Evolutionary conservation across 2,329 filamentous ascomycete genomes (phyloP), one percentile per base, ranked within the genome.

Genomic region (Colletotrichum incanum): DNA sequence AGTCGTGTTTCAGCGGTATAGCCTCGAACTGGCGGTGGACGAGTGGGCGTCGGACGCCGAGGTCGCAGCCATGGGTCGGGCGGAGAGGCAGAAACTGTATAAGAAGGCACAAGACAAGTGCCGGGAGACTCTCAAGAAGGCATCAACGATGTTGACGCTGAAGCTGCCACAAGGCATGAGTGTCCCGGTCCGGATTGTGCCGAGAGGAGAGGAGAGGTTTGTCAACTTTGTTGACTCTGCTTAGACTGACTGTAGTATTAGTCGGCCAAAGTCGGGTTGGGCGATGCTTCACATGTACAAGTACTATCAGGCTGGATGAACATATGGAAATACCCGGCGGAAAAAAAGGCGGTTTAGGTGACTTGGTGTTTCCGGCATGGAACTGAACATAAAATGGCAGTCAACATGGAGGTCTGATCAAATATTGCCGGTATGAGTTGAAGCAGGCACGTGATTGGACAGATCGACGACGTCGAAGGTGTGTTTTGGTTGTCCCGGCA

Each of bases 181-280:
- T 66, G 89, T 96, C 43, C 91, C 92, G 0, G 83, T 96, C 50
- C 83, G 93, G 74, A 81, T 96, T 74, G 91, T 94, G 12, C 90
- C 84, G 82, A 89, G 92, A 75, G 93, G 93, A 0, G 82, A 88
- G 74, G 94, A 95, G 85, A 87, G 88, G 77, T 95, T 95, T 82
- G 82, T 89, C 47, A 77, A 81, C 52, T 82, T 83, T 77, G 72
- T 82, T 63, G 76, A 82, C 43, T 49, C 55, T 58, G 56, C 31
- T 37, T 71, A 71, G 62, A 58, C 23, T 55, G 47, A 58, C 23
- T 55, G 47, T 18, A 4, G 16, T n/a, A 11, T 20, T 3, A 28
- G n/a, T n/a, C 52, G 39, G 45, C 72, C n/a, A 56, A 34, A 20
- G 45, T 8, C 28, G n/a, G n/a, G 31, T 8, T 7, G 28, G 26